Percentiles rank a stretch among this genome's conserved stretches.
phyloP scores from a whole-genome alignment of 352 stramenopile genomes.

The Phytophthora fragariaefolia region DNA sequence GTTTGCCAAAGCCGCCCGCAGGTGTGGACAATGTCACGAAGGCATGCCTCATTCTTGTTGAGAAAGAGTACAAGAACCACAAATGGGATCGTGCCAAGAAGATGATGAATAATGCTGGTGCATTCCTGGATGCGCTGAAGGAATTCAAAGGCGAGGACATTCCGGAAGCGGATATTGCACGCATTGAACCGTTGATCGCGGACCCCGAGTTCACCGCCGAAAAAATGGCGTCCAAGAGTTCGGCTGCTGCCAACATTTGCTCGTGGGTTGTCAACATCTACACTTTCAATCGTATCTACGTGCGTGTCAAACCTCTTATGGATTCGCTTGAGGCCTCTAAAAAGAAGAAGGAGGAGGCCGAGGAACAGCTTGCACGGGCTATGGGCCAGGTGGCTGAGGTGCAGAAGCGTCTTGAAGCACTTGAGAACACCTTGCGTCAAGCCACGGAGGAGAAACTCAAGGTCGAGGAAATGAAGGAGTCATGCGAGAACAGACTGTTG shows the following conservation, averaged over 20 bases:
- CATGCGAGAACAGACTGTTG: conserved; percentile 92
- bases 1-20: conserved; percentile 94
- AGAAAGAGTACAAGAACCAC: conserved; percentile 98
- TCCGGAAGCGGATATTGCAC: conserved; percentile 93
- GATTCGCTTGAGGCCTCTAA: conserved; percentile 95
- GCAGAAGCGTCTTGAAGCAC: conserved; percentile 89
- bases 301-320: conserved; percentile 99
- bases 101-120: conserved; percentile 99
- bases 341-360: conserved; percentile 93
- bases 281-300: conserved; percentile 98
- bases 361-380: conserved; percentile 92
- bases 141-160: conserved; percentile 96
- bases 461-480: conserved; percentile 95
- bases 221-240: conserved; percentile 97
- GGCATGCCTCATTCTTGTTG: conserved; percentile 95
- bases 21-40: conserved; percentile 97
- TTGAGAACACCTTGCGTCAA: conserved; percentile 95
- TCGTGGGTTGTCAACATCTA: conserved; percentile 99
- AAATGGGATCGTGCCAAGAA: conserved; percentile 98
- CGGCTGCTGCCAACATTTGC: conserved; percentile 96
- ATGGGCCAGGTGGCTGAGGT: conserved; percentile 95
- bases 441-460: conserved; percentile 96
- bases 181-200: conserved; percentile 92
- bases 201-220: conserved; percentile 95
- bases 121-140: conserved; percentile 94